Evolutionary conservation across 345 rosid species (phyloP).

Genomic region (Ailanthus altissimus): DNA sequence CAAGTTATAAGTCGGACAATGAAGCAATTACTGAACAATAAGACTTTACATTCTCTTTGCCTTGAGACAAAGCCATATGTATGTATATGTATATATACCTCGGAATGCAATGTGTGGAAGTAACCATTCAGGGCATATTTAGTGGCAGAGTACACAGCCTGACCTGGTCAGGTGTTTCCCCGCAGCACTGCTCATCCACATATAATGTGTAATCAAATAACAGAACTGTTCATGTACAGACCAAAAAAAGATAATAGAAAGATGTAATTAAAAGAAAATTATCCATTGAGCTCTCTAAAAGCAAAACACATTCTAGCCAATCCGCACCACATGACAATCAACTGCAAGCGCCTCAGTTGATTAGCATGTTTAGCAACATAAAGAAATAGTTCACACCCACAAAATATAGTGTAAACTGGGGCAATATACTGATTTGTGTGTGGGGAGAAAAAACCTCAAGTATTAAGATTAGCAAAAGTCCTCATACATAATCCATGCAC

Average conservation of each 20-base stretch:
- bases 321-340: no score
- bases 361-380: no score
- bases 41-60: not conserved
- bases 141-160: conserved; percentile 92
- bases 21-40: conserved; percentile 8
- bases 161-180: conserved; percentile 95
- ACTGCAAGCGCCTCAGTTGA: no score
- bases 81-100: conserved; percentile 46
- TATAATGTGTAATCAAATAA: conserved; percentile 14
- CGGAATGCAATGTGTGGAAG: conserved; percentile 91
- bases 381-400: no score
- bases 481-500: conserved; percentile 47
- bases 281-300: no score
- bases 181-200: conserved; percentile 97
- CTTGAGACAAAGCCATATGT: not conserved
- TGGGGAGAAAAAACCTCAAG: not conserved
- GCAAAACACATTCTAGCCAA: no score
- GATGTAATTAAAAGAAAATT: no score
- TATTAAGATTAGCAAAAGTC: not conserved
- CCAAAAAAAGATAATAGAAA: no score
- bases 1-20: not conserved
- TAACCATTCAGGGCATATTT: conserved; percentile 89
- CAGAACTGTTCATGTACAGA: no score
- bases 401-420: not conserved
- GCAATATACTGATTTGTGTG: not conserved